A percentile compares a stretch with the other conserved stretches of the same genome.
These are phyloP conservation scores for Capronia coronata DNA, from an alignment of 2,329 filamentous ascomycete genomes.

Conservation along the genomic window DNA sequence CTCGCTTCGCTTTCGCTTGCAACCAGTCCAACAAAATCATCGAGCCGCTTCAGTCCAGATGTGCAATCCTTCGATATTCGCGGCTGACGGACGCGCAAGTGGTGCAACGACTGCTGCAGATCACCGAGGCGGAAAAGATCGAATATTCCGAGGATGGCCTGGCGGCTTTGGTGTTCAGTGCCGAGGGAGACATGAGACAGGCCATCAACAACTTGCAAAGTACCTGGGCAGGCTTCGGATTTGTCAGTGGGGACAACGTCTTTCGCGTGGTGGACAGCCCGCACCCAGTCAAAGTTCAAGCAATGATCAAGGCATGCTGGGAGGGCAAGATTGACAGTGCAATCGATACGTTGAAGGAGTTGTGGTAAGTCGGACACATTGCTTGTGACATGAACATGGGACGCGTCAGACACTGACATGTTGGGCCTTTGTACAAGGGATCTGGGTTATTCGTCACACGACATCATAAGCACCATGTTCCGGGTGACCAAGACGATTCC, in stretches of 20 bases:
- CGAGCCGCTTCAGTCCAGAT: constrained; percentile 94
- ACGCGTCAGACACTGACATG: constrained; percentile 14
- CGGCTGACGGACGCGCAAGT: constrained; percentile 88
- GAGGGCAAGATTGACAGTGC: constrained; percentile 86
- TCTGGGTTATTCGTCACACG: constrained; percentile 94
- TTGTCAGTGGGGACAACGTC: constrained; percentile 96
- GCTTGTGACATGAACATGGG: constrained; percentile 6
- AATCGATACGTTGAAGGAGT: constrained; percentile 75
- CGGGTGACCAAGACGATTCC: constrained; percentile 94
- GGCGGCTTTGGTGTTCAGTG: constrained; percentile 92
- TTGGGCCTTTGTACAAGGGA: constrained; percentile 44
- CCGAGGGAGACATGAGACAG: constrained; percentile 97
- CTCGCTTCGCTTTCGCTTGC: constrained; percentile 94
- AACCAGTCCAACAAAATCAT: constrained; percentile 99
- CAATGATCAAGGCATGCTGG: constrained; percentile 95
- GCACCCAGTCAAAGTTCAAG: constrained; percentile 96
- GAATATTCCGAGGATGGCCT: constrained; percentile 88
- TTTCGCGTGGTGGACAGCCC: constrained; percentile 96
- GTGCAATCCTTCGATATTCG: constrained; percentile 89
- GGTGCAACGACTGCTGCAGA: constrained; percentile 82
- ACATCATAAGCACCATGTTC: constrained; percentile 99
- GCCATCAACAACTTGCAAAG: constrained; percentile 98
- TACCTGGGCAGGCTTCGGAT: constrained; percentile 86
- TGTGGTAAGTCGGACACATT: constrained; percentile 56
- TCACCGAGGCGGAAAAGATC: constrained; percentile 86